Conservation (phyloP, 768 basidiomycete genomes). For the Leccinellum albellum region DNA sequence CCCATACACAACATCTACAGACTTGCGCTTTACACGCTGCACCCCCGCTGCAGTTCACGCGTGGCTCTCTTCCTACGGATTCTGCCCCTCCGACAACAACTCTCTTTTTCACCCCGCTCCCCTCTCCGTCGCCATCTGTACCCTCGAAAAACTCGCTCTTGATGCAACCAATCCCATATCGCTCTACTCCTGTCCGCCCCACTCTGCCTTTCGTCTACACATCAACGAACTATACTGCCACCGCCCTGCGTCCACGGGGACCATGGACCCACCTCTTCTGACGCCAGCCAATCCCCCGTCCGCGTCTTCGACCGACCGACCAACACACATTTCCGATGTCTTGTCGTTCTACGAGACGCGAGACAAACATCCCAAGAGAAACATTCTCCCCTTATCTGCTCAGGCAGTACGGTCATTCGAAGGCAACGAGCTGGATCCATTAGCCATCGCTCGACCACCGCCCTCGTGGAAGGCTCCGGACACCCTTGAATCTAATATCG, state of each 20-base stretch:
- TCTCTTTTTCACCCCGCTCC: slow-evolving; percentile 43
- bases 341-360: slow-evolving; percentile 19
- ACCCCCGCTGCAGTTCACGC: slow-evolving; percentile 16
- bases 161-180: slow-evolving; percentile 14
- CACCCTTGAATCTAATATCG: background rate
- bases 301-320: background rate
- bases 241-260: background rate
- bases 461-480: slow-evolving; percentile 24
- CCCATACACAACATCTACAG: slow-evolving; percentile 26
- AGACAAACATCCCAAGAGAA: background rate
- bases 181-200: slow-evolving; percentile 25
- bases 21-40: slow-evolving; percentile 50
- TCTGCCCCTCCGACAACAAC: slow-evolving; percentile 25
- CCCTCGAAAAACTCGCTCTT: slow-evolving; percentile 22
- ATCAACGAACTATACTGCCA: slow-evolving; percentile 13
- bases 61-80: slow-evolving; percentile 20
- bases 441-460: slow-evolving; percentile 27
- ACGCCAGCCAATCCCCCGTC: background rate
- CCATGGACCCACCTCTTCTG: slow-evolving; percentile 12
- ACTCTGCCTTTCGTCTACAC: slow-evolving; percentile 29
- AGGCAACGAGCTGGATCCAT: slow-evolving; percentile 13
- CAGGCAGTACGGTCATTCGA: slow-evolving; percentile 16
- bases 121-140: slow-evolving; percentile 34
- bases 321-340: slow-evolving; percentile 1
- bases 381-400: slow-evolving; percentile 17